Evolutionary conservation across 1,284 basidiomycete species (phyloP).

Genomic region (Moesziomyces antarcticus): DNA sequence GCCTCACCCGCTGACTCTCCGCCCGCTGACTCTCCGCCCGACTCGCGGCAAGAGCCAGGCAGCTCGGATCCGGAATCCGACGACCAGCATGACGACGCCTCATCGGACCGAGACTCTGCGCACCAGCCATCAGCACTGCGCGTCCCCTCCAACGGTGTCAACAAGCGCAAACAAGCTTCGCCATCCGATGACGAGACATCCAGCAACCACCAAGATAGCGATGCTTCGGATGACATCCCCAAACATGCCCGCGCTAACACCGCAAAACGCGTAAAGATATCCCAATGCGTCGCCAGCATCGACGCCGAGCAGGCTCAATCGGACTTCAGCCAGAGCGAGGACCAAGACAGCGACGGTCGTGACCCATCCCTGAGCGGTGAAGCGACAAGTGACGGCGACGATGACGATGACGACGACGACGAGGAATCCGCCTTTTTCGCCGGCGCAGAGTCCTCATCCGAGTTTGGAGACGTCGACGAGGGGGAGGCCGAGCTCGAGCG

Average conservation of each 20-base stretch:
- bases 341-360: conserved; percentile 1
- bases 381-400: conserved; percentile 7
- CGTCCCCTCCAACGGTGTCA: conserved; percentile 9
- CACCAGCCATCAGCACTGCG: not conserved
- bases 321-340: conserved; percentile 1
- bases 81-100: conserved; percentile 5
- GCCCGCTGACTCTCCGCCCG: conserved; percentile 13
- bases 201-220: conserved; percentile 3
- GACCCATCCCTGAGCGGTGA: not conserved
- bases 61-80: conserved; percentile 1
- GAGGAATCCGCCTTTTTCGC: conserved; percentile 16
- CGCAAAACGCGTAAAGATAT: conserved; percentile 34
- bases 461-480: conserved; percentile 51
- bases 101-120: conserved; percentile 6
- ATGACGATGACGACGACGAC: conserved; percentile 12
- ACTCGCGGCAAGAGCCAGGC: conserved; percentile 5
- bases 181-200: conserved; percentile 3
- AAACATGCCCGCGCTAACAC: conserved; percentile 7
- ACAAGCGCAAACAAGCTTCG: conserved; percentile 22
- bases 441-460: conserved; percentile 38
- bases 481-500: conserved; percentile 50
- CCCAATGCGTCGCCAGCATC: conserved; percentile 7
- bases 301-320: not conserved
- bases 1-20: conserved; percentile 27
- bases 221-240: conserved; percentile 17